Evolutionary conservation across 2,329 filamentous ascomycete species (phyloP).

Genomic region (Graphiopsis chlorocephala): DNA sequence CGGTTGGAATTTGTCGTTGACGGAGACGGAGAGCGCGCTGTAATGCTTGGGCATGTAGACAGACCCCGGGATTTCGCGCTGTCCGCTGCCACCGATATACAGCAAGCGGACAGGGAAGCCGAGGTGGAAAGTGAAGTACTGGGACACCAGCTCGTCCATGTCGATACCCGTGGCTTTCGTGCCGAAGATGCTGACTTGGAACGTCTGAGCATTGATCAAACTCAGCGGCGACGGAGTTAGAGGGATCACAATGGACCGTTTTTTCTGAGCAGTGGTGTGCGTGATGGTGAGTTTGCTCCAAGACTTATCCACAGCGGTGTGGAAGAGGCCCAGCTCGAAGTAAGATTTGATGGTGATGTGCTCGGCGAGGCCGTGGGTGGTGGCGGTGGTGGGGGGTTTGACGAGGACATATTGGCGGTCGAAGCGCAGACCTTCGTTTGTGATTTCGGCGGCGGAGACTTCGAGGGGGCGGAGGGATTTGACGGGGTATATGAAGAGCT

Average conservation of each 20-base stretch:
- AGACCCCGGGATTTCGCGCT: slow-evolving; percentile 34
- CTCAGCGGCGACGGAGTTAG: slow-evolving; percentile 33
- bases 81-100: slow-evolving; percentile 35
- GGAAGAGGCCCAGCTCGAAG: slow-evolving; percentile 34
- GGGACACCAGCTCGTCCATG: slow-evolving; percentile 32
- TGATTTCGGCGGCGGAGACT: slow-evolving; percentile 33
- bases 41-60: slow-evolving; percentile 33
- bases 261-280: slow-evolving; percentile 29
- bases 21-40: slow-evolving; percentile 30
- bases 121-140: slow-evolving; percentile 33
- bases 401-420: slow-evolving; percentile 36
- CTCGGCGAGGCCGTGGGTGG: slow-evolving; percentile 31
- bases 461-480: slow-evolving; percentile 34
- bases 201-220: slow-evolving; percentile 28
- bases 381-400: slow-evolving; percentile 31
- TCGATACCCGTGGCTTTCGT: slow-evolving; percentile 34
- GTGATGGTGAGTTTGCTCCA: slow-evolving; percentile 37
- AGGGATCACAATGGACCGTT: slow-evolving; percentile 28
- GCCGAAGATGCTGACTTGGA: slow-evolving; percentile 34
- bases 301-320: slow-evolving; percentile 32
- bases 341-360: slow-evolving; percentile 37
- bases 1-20: slow-evolving; percentile 35
- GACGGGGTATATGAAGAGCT: slow-evolving; percentile 37
- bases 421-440: slow-evolving; percentile 35
- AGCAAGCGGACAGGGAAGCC: slow-evolving; percentile 26